Evolutionary conservation across 495 filamentous ascomycete genomes (phyloP).

Genomic region (Podospora comata): DNA sequence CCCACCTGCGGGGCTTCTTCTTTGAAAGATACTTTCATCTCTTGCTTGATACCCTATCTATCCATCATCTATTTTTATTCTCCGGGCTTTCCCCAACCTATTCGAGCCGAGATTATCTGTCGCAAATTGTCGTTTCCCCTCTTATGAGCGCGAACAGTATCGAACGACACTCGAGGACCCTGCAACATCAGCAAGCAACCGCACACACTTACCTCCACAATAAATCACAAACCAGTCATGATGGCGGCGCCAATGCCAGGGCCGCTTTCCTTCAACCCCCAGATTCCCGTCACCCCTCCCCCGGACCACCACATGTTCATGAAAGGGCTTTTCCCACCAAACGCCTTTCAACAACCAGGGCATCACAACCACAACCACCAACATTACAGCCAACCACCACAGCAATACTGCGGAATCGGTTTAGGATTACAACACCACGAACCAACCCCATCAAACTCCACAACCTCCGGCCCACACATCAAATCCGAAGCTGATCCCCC

Average conservation of each 20-base stretch:
- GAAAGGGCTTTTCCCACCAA: slow-evolving; percentile 19
- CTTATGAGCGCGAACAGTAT: not conserved
- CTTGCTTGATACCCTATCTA: slow-evolving; percentile 2
- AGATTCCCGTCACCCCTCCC: slow-evolving; percentile 31
- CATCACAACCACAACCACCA: not conserved
- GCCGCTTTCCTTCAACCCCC: slow-evolving; percentile 23
- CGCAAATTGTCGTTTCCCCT: not conserved
- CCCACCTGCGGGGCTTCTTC: slow-evolving; percentile 8
- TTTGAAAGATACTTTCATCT: slow-evolving; percentile 13
- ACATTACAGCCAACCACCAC: not conserved
- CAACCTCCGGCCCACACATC: not conserved
- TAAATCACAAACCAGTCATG: not conserved
- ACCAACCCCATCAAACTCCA: slow-evolving; percentile 4
- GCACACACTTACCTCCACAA: not conserved
- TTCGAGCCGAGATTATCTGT: not conserved
- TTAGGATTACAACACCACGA: slow-evolving; percentile 5
- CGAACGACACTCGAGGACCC: slow-evolving; percentile 1
- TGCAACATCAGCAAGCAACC: not conserved
- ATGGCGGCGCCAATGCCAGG: slow-evolving; percentile 31
- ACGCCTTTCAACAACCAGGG: not conserved
- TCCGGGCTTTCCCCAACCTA: not conserved
- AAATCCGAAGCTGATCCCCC: not conserved
- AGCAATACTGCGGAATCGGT: not conserved
- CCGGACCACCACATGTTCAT: slow-evolving; percentile 32
- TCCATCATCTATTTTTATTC: not conserved